These are phyloP conservation scores for Circinella minor DNA, from an alignment of 371 early-diverging fungal species.

Conservation along the genomic window DNA sequence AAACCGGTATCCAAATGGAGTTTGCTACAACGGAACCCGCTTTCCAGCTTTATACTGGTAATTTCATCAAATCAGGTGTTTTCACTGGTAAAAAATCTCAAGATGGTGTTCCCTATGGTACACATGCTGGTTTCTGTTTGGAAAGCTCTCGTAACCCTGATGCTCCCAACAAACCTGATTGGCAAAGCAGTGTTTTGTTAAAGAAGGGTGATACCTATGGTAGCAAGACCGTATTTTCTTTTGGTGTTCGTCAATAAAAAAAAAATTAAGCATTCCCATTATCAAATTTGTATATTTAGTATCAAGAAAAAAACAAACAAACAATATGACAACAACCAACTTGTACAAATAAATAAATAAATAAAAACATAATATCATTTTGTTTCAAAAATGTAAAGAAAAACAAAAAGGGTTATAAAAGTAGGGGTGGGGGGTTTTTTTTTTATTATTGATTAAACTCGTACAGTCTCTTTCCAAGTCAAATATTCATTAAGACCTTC, in stretches of 20 bases:
- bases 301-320: neutral
- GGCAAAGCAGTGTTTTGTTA: conserved; percentile 54
- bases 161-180: conserved; percentile 67
- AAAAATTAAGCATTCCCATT: neutral
- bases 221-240: conserved; percentile 52
- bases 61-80: conserved; percentile 45
- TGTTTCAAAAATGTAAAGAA: too few species aligned
- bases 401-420: too few species aligned
- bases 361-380: neutral
- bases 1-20: conserved; percentile 65
- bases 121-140: conserved; percentile 66
- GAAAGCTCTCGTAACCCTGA: conserved; percentile 74
- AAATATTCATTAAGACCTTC: conserved; percentile 3
- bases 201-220: conserved; percentile 51
- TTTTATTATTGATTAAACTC: neutral
- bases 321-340: neutral
- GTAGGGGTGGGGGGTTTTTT: too few species aligned
- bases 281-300: neutral
- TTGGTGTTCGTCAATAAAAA: conserved; percentile 36
- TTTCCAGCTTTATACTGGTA: conserved; percentile 80
- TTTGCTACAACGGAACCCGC: conserved; percentile 71
- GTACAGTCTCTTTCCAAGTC: conserved; percentile 4
- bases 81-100: conserved; percentile 51
- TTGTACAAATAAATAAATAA: conserved; percentile 1
- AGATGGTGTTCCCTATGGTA: conserved; percentile 28